Evolutionary conservation across 108 stramenopile species (phyloP).

Genomic region (Conticribra weissflogii): DNA sequence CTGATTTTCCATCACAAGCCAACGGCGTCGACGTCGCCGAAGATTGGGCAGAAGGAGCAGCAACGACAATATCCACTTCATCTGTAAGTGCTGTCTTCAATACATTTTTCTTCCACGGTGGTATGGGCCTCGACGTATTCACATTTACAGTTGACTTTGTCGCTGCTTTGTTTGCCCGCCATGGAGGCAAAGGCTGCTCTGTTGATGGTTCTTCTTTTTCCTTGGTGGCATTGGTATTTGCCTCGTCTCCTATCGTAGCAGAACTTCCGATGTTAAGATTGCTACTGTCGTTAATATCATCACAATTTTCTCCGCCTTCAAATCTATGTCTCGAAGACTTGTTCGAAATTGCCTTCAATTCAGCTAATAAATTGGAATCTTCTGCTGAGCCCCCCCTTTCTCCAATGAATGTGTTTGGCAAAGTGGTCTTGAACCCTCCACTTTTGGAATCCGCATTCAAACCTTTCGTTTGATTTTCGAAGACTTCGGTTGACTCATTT

Average conservation of each 20-base stretch:
- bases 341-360: slow-evolving; percentile 58
- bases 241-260: not conserved
- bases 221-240: not conserved
- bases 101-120: slow-evolving; percentile 17
- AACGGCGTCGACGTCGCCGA: not conserved
- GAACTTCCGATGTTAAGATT: not conserved
- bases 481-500: too few species aligned
- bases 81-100: not conserved
- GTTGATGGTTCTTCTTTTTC: slow-evolving; percentile 3
- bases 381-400: slow-evolving; percentile 77
- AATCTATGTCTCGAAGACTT: slow-evolving; percentile 49
- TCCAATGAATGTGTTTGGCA: slow-evolving; percentile 63
- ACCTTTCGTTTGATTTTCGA: not conserved
- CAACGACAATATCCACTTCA: not conserved
- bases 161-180: not conserved
- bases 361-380: slow-evolving; percentile 60
- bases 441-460: not conserved
- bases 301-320: too few species aligned
- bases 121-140: not conserved
- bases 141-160: too few species aligned
- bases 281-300: too few species aligned
- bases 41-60: not conserved
- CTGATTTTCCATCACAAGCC: too few species aligned
- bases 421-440: slow-evolving; percentile 37
- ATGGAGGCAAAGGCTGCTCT: not conserved